Evolutionary conservation across 164 flowering plant species (phyloP).

Genomic region (Umbilicus rupestris): DNA sequence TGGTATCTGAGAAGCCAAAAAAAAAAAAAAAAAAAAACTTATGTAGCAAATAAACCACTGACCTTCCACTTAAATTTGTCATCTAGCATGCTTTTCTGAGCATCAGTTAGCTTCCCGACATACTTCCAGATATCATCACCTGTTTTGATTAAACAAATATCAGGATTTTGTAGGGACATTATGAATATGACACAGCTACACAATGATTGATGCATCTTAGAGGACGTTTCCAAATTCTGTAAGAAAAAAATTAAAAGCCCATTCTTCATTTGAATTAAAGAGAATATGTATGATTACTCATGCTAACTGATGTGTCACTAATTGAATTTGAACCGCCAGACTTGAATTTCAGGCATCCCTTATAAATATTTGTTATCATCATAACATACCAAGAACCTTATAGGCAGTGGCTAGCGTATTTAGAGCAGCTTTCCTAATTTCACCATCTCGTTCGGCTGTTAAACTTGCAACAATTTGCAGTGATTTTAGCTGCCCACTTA

Average conservation of each 20-base stretch:
- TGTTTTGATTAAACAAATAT: constrained; percentile 12
- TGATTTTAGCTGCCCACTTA: constrained; percentile 74
- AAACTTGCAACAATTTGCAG: constrained; percentile 91
- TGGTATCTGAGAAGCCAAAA: background rate
- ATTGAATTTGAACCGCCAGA: background rate
- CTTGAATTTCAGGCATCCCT: background rate
- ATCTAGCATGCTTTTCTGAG: constrained; percentile 97
- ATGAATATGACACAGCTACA: too few relatives aligned
- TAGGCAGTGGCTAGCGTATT: constrained; percentile 86
- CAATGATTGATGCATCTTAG: too few relatives aligned
- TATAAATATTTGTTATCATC: background rate
- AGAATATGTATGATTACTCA: too few relatives aligned
- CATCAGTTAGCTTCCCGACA: constrained; percentile 93
- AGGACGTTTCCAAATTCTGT: too few relatives aligned
- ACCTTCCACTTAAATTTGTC: constrained; percentile 99
- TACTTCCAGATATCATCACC: constrained; percentile 97
- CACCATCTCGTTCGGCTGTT: constrained; percentile 97
- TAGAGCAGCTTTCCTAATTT: constrained; percentile 87
- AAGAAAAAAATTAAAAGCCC: too few relatives aligned
- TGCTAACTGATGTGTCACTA: background rate
- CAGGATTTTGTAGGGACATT: too few relatives aligned
- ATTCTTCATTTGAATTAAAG: too few relatives aligned
- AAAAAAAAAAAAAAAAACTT: background rate
- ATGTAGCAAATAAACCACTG: too few relatives aligned
- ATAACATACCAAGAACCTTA: constrained; percentile 71